A percentile compares a stretch with the other conserved stretches of the same genome.
Evolutionary conservation across 805 yeast genomes (phyloP).

Genomic region (Teunomyces funiuensis): DNA sequence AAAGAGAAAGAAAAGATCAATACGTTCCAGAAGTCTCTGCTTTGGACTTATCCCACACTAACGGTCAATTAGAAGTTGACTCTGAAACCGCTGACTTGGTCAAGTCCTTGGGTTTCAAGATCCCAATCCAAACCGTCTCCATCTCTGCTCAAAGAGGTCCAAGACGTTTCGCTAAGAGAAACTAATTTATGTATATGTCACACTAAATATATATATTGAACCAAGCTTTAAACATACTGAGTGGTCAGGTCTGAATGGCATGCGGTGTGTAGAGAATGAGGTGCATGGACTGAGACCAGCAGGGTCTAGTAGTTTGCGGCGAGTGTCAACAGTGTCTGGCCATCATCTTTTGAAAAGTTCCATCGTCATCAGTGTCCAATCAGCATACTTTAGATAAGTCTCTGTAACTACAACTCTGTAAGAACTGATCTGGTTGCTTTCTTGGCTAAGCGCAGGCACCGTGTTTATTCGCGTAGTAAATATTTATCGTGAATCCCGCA

Average conservation of each 20-base stretch:
- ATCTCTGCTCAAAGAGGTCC: conserved; percentile 86
- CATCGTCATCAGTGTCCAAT: too few species aligned
- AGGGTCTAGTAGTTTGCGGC: not conserved
- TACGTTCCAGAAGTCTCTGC: conserved; percentile 99
- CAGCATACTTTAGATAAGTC: too few species aligned
- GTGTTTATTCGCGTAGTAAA: too few species aligned
- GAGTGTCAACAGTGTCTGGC: not conserved
- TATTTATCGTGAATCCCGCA: conserved; percentile 1
- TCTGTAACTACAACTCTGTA: too few species aligned
- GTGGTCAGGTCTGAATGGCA: too few species aligned
- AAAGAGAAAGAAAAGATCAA: conserved; percentile 99
- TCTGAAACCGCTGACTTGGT: conserved; percentile 94
- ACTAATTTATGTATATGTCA: conserved; percentile 40
- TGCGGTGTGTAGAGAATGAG: too few species aligned
- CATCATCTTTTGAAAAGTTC: too few species aligned
- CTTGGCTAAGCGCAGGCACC: too few species aligned
- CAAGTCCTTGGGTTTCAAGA: conserved; percentile 84
- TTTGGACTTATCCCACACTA: conserved; percentile 94
- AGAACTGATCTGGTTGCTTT: too few species aligned
- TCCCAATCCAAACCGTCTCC: conserved; percentile 82
- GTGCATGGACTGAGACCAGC: too few species aligned
- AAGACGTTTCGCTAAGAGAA: conserved; percentile 93
- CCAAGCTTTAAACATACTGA: not conserved
- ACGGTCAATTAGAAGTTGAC: conserved; percentile 95
- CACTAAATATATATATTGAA: conserved; percentile 5